phyloP scores from a whole-genome alignment of 208 protist species.

The Trypanosoma cruzi region DNA sequence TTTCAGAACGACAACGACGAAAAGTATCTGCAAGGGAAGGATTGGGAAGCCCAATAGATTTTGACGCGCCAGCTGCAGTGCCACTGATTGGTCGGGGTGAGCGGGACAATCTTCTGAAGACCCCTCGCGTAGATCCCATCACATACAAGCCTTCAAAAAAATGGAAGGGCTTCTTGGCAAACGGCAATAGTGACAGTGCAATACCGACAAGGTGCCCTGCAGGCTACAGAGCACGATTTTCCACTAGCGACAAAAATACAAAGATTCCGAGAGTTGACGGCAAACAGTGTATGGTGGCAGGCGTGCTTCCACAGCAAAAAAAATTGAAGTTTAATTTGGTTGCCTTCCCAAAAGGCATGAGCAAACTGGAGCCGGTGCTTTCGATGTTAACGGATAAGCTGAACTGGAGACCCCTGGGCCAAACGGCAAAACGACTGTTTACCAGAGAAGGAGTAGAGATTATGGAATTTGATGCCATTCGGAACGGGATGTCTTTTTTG shows the following conservation, averaged over 20 bases:
- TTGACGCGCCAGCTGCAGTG: neutral
- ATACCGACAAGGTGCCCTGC: conserved; percentile 42
- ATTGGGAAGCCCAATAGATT: conserved; percentile 28
- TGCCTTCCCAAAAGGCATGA: conserved; percentile 27
- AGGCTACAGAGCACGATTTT: conserved; percentile 53
- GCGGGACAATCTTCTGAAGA: conserved; percentile 46
- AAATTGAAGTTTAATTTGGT: conserved; percentile 28
- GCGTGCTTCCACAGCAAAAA: conserved; percentile 16
- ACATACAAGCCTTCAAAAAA: neutral
- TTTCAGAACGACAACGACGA: conserved; percentile 14
- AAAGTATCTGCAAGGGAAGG: conserved; percentile 11
- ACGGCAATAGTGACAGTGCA: neutral
- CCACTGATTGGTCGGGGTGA: conserved; percentile 16
- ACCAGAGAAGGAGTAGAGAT: conserved; percentile 63
- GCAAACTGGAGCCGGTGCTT: conserved; percentile 50
- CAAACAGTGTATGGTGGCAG: conserved; percentile 6
- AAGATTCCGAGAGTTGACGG: conserved; percentile 35
- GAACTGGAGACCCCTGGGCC: conserved; percentile 39
- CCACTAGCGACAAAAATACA: conserved; percentile 40
- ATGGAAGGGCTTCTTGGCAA: neutral
- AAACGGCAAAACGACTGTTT: conserved; percentile 61
- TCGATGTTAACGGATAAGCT: conserved; percentile 46
- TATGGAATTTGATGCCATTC: conserved; percentile 36
- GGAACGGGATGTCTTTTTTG: conserved; percentile 53
- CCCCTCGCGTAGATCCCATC: conserved; percentile 41